These are phyloP conservation scores for Candida ortonii DNA, from an alignment of 805 yeast species.

Conservation along the genomic window DNA sequence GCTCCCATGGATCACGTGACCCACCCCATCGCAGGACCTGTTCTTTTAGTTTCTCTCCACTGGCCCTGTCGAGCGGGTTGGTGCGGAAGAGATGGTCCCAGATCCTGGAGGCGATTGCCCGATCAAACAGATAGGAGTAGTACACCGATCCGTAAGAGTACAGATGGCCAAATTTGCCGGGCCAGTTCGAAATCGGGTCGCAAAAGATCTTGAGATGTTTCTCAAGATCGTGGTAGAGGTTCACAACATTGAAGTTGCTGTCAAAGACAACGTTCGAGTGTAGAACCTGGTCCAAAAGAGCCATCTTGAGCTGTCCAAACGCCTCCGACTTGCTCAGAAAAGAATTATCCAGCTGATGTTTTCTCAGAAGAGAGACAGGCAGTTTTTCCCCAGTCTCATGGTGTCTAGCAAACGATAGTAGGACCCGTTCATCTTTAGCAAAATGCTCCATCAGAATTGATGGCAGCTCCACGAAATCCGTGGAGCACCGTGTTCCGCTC, in stretches of 20 bases:
- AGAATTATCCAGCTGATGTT: slow-evolving; percentile 49
- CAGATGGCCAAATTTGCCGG: slow-evolving; percentile 89
- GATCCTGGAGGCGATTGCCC: slow-evolving; percentile 86
- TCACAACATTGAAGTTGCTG: slow-evolving; percentile 52
- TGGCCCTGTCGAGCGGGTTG: slow-evolving; percentile 66
- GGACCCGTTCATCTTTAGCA: slow-evolving; percentile 75
- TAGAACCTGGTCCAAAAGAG: slow-evolving; percentile 77
- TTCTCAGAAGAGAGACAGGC: slow-evolving; percentile 46
- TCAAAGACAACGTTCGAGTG: slow-evolving; percentile 49
- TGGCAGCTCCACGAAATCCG: slow-evolving; percentile 96
- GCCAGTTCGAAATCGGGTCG: slow-evolving; percentile 78
- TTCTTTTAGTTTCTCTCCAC: slow-evolving; percentile 74
- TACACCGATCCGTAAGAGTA: slow-evolving; percentile 93
- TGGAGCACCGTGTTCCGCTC: slow-evolving; percentile 91
- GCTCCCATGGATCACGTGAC: slow-evolving; percentile 80
- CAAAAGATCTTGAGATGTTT: slow-evolving; percentile 56
- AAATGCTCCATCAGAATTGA: slow-evolving; percentile 95
- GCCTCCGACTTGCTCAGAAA: slow-evolving; percentile 68
- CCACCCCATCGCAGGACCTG: slow-evolving; percentile 92
- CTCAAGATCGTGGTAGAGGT: slow-evolving; percentile 67
- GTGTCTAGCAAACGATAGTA: slow-evolving; percentile 71
- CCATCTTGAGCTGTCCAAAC: slow-evolving; percentile 86
- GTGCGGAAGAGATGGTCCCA: slow-evolving; percentile 71
- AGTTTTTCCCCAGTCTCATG: slow-evolving; percentile 61
- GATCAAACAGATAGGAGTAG: slow-evolving; percentile 85